Percentiles rank a stretch among this genome's conserved stretches.
Evolutionary conservation across 75 land plant genomes (phyloP).

Genomic region (Azolla pinnata): DNA sequence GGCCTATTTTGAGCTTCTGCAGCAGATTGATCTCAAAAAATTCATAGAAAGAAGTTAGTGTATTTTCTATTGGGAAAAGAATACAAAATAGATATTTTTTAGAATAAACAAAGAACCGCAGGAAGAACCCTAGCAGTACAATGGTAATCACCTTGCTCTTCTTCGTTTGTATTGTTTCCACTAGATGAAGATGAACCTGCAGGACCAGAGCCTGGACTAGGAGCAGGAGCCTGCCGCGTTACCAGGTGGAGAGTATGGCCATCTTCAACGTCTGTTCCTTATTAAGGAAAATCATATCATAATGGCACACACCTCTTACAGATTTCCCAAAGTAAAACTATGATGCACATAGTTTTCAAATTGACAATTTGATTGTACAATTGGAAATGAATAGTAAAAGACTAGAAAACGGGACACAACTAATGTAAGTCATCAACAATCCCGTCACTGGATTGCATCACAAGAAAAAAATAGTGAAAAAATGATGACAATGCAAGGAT

Average conservation of each 20-base stretch:
- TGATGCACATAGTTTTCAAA: no score
- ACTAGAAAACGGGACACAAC: no score
- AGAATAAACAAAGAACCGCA: no score
- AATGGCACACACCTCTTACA: not conserved
- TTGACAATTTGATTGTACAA: no score
- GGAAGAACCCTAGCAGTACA: not conserved
- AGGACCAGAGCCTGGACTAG: constrained; percentile 37
- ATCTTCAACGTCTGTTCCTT: constrained; percentile 82
- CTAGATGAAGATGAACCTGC: constrained; percentile 2
- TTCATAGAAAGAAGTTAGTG: not conserved
- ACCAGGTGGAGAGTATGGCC: constrained; percentile 97
- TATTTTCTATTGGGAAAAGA: no score
- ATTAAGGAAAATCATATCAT: not conserved
- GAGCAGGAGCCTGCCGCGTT: constrained; percentile 52
- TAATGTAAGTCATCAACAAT: no score
- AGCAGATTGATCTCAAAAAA: constrained; percentile 16
- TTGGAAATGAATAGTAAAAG: no score
- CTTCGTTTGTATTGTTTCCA: not conserved
- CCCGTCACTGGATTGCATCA: no score
- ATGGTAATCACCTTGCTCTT: constrained; percentile 1
- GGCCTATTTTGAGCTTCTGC: constrained; percentile 35
- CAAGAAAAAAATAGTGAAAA: no score
- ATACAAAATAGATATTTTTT: no score
- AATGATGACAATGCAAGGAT: no score
- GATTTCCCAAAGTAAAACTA: no score